Conservation (phyloP, 1,284 basidiomycete genomes). For the Papiliotrema terrestris region DNA sequence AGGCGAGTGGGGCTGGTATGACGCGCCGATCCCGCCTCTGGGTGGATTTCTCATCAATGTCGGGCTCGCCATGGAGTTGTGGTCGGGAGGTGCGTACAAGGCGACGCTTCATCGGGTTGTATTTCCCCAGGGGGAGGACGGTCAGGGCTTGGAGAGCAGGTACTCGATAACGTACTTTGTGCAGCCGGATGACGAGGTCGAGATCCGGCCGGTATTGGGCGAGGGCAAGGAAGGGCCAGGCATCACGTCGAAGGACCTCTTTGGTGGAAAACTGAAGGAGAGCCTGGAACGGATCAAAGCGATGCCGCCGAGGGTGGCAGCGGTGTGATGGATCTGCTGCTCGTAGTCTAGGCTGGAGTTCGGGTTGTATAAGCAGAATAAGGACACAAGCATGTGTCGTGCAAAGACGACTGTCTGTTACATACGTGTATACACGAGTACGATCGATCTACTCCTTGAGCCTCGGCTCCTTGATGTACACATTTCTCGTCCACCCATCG, state of each 20-base stretch:
- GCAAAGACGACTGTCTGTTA: too few species aligned
- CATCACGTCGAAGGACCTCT: conserved; percentile 25
- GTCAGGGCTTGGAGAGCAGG: conserved; percentile 11
- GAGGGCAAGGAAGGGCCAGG: conserved; percentile 16
- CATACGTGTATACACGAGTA: too few species aligned
- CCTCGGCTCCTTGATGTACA: not conserved
- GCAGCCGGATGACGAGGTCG: conserved; percentile 25
- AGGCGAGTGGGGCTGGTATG: conserved; percentile 14
- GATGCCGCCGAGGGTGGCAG: not conserved
- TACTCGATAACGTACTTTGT: conserved; percentile 22
- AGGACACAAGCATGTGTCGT: too few species aligned
- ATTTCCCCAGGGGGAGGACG: conserved; percentile 10
- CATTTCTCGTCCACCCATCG: not conserved
- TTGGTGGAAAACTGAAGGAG: conserved; percentile 20
- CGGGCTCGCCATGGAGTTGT: conserved; percentile 24
- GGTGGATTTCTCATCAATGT: conserved; percentile 25
- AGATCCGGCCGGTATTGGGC: conserved; percentile 17
- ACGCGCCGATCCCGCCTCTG: conserved; percentile 19
- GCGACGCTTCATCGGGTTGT: conserved; percentile 23
- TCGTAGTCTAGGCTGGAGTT: too few species aligned
- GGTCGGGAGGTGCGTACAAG: conserved; percentile 21
- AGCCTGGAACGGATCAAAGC: conserved; percentile 19
- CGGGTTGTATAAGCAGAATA: too few species aligned
- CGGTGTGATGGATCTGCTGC: too few species aligned
- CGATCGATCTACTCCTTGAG: not conserved